Percentiles rank a stretch among this genome's conserved stretches.
Evolutionary conservation across 83 land plant species (phyloP).

Genomic region (Thuja plicata): DNA sequence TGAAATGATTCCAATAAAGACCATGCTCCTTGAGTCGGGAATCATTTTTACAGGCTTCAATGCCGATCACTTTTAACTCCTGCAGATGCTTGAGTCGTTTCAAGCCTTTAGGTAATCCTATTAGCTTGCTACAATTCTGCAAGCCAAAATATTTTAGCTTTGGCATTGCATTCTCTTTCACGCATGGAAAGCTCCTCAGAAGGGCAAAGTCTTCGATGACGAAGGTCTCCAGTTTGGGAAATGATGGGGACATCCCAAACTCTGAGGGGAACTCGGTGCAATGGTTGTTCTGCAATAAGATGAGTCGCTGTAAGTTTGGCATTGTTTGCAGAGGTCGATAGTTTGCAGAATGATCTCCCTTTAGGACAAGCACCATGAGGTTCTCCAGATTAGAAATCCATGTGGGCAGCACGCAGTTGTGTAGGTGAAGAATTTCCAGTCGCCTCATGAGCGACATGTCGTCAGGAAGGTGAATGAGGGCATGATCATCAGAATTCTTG

Average conservation of each 20-base stretch:
- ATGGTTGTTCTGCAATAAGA: neutral
- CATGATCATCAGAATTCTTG: too few relatives aligned
- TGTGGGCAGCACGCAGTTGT: neutral
- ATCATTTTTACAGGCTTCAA: neutral
- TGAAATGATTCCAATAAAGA: neutral
- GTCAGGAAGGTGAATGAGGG: neutral
- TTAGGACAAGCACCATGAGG: neutral
- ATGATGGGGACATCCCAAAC: neutral
- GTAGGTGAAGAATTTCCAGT: constrained; percentile 1
- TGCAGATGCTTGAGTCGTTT: neutral
- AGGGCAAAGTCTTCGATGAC: neutral
- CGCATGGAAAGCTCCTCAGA: neutral
- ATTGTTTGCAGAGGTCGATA: neutral
- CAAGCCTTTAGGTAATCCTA: neutral
- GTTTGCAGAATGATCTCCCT: neutral
- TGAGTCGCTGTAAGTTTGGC: neutral
- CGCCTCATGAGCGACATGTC: neutral
- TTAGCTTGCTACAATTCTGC: neutral
- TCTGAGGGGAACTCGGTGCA: neutral
- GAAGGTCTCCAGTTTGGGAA: neutral
- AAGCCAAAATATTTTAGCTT: neutral
- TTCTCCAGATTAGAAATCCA: neutral
- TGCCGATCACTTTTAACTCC: neutral
- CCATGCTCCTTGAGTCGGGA: neutral
- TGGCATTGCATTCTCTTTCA: neutral